Conservation (phyloP, 1,139 yeast genomes). For the Debaryomyces psychrophilus region DNA sequence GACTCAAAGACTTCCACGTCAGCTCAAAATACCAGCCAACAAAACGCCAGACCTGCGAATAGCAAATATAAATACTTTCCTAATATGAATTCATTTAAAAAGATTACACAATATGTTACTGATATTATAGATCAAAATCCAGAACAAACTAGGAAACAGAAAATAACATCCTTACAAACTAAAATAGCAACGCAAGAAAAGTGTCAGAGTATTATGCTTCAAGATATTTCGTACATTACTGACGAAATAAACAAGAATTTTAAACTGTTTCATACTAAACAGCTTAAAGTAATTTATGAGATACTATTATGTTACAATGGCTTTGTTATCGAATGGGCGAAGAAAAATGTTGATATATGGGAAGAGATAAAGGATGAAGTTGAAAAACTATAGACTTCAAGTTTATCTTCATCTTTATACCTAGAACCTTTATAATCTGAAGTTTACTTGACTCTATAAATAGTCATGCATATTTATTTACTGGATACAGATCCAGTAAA, state of each 20-base stretch:
- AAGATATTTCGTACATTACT: slow-evolving; percentile 57
- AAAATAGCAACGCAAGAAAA: slow-evolving; percentile 58
- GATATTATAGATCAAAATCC: slow-evolving; percentile 76
- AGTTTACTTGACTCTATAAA: background rate
- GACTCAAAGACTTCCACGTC: slow-evolving; percentile 27
- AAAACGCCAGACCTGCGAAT: background rate
- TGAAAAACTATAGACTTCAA: slow-evolving; percentile 21
- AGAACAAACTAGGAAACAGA: slow-evolving; percentile 62
- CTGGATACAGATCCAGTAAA: slow-evolving; percentile 21
- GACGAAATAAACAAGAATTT: slow-evolving; percentile 55
- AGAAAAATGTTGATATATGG: slow-evolving; percentile 72
- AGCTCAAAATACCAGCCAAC: background rate
- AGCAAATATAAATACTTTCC: slow-evolving; percentile 29
- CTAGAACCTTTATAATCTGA: background rate
- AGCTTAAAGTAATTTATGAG: slow-evolving; percentile 47
- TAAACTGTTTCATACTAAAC: slow-evolving; percentile 51
- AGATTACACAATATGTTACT: slow-evolving; percentile 63
- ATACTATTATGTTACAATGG: slow-evolving; percentile 56
- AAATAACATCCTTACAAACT: slow-evolving; percentile 52
- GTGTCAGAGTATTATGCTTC: slow-evolving; percentile 59
- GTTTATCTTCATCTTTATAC: background rate
- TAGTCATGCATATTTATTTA: slow-evolving; percentile 1
- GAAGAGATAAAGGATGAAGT: slow-evolving; percentile 61
- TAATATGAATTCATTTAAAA: slow-evolving; percentile 44
- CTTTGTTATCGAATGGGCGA: slow-evolving; percentile 69